phyloP scores from a whole-genome alignment of 805 yeast genomes.

The Lipomyces spencermartinsiae region DNA sequence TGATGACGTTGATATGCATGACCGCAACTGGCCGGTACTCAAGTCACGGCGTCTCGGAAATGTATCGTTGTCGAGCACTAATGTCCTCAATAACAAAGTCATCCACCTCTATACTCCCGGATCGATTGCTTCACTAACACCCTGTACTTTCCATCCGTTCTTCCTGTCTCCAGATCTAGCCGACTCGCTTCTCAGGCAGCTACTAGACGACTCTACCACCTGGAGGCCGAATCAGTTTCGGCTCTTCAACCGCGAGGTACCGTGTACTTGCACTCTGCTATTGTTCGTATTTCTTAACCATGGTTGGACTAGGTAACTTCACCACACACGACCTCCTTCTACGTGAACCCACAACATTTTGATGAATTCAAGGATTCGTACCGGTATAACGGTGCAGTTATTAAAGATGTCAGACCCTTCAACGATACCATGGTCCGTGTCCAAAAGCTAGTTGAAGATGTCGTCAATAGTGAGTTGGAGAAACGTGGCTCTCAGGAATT shows the following conservation, averaged over 20 bases:
- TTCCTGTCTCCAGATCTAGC: slow-evolving; percentile 62
- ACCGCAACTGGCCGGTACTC: neutral
- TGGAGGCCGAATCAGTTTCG: slow-evolving; percentile 59
- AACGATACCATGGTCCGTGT: slow-evolving; percentile 52
- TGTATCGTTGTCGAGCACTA: neutral
- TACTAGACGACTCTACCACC: slow-evolving; percentile 51
- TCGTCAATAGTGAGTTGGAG: slow-evolving; percentile 50
- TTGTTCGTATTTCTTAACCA: neutral
- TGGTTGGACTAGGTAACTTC: slow-evolving; percentile 54
- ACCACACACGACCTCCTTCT: slow-evolving; percentile 58
- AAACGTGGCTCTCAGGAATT: slow-evolving; percentile 47
- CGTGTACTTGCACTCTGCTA: neutral
- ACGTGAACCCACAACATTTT: slow-evolving; percentile 42
- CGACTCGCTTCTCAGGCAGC: slow-evolving; percentile 51
- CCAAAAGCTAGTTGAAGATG: slow-evolving; percentile 50
- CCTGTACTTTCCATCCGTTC: slow-evolving; percentile 58
- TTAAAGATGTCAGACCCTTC: slow-evolving; percentile 47
- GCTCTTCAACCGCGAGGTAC: slow-evolving; percentile 60
- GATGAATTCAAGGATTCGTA: slow-evolving; percentile 35
- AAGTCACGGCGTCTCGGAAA: slow-evolving; percentile 1
- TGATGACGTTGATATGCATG: slow-evolving; percentile 7
- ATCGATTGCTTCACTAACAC: slow-evolving; percentile 53
- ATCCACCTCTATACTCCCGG: slow-evolving; percentile 55
- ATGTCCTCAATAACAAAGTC: slow-evolving; percentile 13
- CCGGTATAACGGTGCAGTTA: slow-evolving; percentile 51